Percentiles rank a stretch among this genome's conserved stretches.
phyloP scores from a whole-genome alignment of 768 basidiomycete genomes.

The Udeniomyces megalosporus region DNA sequence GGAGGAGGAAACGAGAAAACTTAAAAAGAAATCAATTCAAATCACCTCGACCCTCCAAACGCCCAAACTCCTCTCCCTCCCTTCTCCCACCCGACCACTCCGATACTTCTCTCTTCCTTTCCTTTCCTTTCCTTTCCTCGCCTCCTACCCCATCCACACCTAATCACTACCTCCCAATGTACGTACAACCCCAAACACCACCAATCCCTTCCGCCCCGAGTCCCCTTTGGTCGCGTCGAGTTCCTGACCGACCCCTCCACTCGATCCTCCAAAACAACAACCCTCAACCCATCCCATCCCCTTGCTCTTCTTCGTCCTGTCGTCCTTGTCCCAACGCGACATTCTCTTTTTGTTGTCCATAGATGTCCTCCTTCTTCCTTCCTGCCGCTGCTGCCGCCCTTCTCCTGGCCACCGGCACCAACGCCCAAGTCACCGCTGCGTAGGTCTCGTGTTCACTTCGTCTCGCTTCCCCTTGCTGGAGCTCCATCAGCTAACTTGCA shows the following conservation, averaged over 20 bases:
- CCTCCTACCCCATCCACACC: background rate
- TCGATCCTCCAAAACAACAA: background rate
- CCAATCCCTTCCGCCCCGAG: background rate
- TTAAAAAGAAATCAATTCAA: too few relatives aligned
- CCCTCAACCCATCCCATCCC: background rate
- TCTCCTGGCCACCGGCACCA: background rate
- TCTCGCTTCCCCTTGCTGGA: background rate
- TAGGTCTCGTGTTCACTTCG: background rate
- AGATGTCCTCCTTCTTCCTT: background rate
- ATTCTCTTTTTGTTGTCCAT: background rate
- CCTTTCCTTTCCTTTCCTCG: background rate
- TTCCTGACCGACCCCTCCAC: background rate
- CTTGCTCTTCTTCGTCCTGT: background rate
- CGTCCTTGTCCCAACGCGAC: background rate
- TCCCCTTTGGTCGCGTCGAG: background rate
- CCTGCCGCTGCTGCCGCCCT: background rate
- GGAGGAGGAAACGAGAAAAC: too few relatives aligned
- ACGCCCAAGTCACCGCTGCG: background rate
- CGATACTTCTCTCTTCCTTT: background rate
- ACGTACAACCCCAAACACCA: background rate
- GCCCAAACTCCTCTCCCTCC: too few relatives aligned
- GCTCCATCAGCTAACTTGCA: too few relatives aligned
- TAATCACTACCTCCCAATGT: background rate
- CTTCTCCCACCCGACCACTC: background rate
- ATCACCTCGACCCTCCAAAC: too few relatives aligned